Conservation (phyloP, 805 yeast species). For the Starmerella khaoyaiensis region DNA sequence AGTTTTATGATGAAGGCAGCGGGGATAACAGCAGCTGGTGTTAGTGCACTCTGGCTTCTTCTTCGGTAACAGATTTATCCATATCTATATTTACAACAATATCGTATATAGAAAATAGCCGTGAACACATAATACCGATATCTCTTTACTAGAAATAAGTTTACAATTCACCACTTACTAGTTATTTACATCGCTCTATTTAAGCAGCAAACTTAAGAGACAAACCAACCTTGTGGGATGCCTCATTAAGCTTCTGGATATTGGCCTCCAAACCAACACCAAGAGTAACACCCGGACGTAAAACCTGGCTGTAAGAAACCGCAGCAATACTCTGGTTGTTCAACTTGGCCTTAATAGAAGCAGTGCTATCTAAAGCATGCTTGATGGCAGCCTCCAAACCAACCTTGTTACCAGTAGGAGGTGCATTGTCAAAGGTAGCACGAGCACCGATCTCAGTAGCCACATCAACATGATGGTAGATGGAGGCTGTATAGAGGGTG, state of each 20-base stretch:
- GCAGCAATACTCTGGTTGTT: slow-evolving; percentile 94
- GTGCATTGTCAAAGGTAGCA: slow-evolving; percentile 84
- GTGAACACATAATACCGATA: too few relatives aligned
- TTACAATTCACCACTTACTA: too few relatives aligned
- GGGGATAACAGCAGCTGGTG: slow-evolving; percentile 13
- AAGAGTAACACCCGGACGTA: slow-evolving; percentile 90
- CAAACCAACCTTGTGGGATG: slow-evolving; percentile 96
- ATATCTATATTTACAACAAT: too few relatives aligned
- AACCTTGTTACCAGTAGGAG: slow-evolving; percentile 60
- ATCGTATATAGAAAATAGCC: too few relatives aligned
- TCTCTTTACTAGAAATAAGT: too few relatives aligned
- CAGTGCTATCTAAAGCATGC: slow-evolving; percentile 74
- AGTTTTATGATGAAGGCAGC: slow-evolving; percentile 8
- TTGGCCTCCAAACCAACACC: slow-evolving; percentile 97
- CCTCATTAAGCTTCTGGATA: slow-evolving; percentile 87
- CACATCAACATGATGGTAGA: slow-evolving; percentile 91
- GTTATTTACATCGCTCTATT: too few relatives aligned
- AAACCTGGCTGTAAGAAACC: slow-evolving; percentile 81
- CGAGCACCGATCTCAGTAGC: slow-evolving; percentile 94
- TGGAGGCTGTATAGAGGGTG: slow-evolving; percentile 57
- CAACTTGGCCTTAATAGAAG: slow-evolving; percentile 92
- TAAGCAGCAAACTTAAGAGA: slow-evolving; percentile 88
- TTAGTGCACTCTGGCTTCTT: slow-evolving; percentile 12
- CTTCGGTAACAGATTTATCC: slow-evolving; percentile 12
- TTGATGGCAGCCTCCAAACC: slow-evolving; percentile 92